Conservation (phyloP, 2,329 filamentous ascomycete genomes). For the Penicillium sp. region DNA sequence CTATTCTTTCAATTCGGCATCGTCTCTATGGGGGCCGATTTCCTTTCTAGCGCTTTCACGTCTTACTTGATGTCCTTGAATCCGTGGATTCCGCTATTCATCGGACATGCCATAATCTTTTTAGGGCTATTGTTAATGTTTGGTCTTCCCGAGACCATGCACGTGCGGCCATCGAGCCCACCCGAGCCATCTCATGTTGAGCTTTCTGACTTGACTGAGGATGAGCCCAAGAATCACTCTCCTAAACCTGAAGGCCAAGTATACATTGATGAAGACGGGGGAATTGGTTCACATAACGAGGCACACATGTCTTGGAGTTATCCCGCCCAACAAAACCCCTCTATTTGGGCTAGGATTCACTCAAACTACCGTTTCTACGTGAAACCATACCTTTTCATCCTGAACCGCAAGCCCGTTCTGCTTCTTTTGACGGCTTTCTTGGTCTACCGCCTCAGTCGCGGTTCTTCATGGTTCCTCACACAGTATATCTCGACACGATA, state of each 20-base stretch:
- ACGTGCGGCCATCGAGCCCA: slow-evolving; percentile 20
- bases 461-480: slow-evolving; percentile 49
- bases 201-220: slow-evolving; percentile 26
- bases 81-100: slow-evolving; percentile 42
- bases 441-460: slow-evolving; percentile 50
- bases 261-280: slow-evolving; percentile 18
- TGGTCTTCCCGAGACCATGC: slow-evolving; percentile 42
- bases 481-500: slow-evolving; percentile 56
- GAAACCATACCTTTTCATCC: slow-evolving; percentile 41
- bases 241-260: slow-evolving; percentile 2
- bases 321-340: slow-evolving; percentile 9
- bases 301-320: slow-evolving; percentile 15
- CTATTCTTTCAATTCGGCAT: slow-evolving; percentile 45
- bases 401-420: slow-evolving; percentile 42
- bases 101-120: slow-evolving; percentile 36
- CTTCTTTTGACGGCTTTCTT: slow-evolving; percentile 49
- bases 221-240: background rate
- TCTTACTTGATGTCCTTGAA: slow-evolving; percentile 43
- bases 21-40: slow-evolving; percentile 40
- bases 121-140: slow-evolving; percentile 34
- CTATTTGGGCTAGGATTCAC: slow-evolving; percentile 17
- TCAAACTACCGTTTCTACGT: slow-evolving; percentile 28
- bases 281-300: slow-evolving; percentile 14
- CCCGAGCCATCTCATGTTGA: slow-evolving; percentile 25
- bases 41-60: slow-evolving; percentile 39